Evolutionary conservation across 148 eudicot genomes (phyloP).

Genomic region (Vaccinium darrowii): DNA sequence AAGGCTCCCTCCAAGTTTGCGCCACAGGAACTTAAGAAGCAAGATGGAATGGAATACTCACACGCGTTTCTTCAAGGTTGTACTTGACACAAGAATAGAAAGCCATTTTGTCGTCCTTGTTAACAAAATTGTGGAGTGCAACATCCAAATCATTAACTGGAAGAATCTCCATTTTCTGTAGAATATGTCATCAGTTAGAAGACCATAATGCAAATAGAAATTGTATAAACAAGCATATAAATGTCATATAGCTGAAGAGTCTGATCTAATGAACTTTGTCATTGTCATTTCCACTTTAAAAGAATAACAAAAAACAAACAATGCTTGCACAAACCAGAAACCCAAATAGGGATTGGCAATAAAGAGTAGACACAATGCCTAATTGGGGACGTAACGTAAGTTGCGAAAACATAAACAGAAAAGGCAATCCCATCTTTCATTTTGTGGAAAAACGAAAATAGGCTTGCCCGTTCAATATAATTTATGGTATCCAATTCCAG

Average conservation of each 20-base stretch:
- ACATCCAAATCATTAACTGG: constrained; percentile 94
- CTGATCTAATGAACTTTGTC: not conserved
- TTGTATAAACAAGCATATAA: not conserved
- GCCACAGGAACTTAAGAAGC: not conserved
- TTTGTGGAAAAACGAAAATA: not conserved
- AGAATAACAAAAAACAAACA: not conserved
- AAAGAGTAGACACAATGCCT: not conserved
- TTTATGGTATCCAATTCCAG: not conserved
- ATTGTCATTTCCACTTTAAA: not conserved
- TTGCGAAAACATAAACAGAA: not conserved
- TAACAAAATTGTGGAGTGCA: constrained; percentile 91
- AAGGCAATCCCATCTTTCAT: not conserved
- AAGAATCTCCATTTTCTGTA: constrained; percentile 98
- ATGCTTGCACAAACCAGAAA: not conserved
- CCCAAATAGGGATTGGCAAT: not conserved
- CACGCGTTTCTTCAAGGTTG: constrained; percentile 93
- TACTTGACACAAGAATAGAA: constrained; percentile 84
- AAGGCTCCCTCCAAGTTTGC: not conserved
- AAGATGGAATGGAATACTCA: constrained; percentile 40
- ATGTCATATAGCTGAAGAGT: not conserved
- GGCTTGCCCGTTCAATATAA: not conserved
- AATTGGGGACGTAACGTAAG: not conserved
- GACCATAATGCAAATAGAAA: not conserved
- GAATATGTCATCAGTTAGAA: constrained; percentile 10
- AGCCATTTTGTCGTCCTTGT: constrained; percentile 95